These are phyloP conservation scores for Monilinia fructigena DNA, from an alignment of 2,329 filamentous ascomycete genomes.

Conservation along the genomic window DNA sequence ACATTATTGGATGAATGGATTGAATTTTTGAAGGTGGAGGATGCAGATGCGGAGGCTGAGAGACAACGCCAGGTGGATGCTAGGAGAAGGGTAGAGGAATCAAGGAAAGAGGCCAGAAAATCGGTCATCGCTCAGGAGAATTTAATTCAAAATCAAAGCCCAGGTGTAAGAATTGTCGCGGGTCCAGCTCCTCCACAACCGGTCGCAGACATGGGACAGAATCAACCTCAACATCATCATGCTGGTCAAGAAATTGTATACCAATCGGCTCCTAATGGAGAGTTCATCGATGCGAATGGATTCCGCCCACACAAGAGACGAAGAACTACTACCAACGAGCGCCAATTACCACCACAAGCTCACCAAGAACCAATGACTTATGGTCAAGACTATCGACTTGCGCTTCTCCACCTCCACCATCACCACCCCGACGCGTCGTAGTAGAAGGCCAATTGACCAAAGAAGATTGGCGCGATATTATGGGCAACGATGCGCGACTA, in stretches of 20 bases:
- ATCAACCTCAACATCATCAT: slow-evolving; percentile 19
- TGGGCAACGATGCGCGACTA: slow-evolving; percentile 39
- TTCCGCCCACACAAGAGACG: slow-evolving; percentile 37
- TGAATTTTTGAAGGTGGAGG: slow-evolving; percentile 39
- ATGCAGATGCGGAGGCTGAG: slow-evolving; percentile 39
- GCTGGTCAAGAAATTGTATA: slow-evolving; percentile 31
- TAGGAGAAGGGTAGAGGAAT: slow-evolving; percentile 38
- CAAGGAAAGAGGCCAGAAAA: slow-evolving; percentile 38
- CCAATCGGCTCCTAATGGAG: slow-evolving; percentile 24
- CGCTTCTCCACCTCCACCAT: slow-evolving; percentile 34
- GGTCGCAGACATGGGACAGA: slow-evolving; percentile 28
- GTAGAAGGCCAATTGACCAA: slow-evolving; percentile 39
- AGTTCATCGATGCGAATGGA: slow-evolving; percentile 32
- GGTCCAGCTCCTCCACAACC: slow-evolving; percentile 27
- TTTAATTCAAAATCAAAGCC: slow-evolving; percentile 28
- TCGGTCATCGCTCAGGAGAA: slow-evolving; percentile 38
- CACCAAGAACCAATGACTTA: slow-evolving; percentile 33
- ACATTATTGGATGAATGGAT: slow-evolving; percentile 39
- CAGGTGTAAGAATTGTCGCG: slow-evolving; percentile 26
- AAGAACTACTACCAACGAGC: slow-evolving; percentile 35
- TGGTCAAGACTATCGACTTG: slow-evolving; percentile 3
- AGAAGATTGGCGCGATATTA: slow-evolving; percentile 40
- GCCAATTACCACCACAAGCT: slow-evolving; percentile 32
- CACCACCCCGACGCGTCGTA: slow-evolving; percentile 36
- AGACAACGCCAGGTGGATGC: slow-evolving; percentile 40